A percentile compares a stretch with the other conserved stretches of the same genome.
These are phyloP conservation scores for Noccaea caerulescens DNA, from an alignment of 345 rosid genomes.

Conservation along the genomic window DNA sequence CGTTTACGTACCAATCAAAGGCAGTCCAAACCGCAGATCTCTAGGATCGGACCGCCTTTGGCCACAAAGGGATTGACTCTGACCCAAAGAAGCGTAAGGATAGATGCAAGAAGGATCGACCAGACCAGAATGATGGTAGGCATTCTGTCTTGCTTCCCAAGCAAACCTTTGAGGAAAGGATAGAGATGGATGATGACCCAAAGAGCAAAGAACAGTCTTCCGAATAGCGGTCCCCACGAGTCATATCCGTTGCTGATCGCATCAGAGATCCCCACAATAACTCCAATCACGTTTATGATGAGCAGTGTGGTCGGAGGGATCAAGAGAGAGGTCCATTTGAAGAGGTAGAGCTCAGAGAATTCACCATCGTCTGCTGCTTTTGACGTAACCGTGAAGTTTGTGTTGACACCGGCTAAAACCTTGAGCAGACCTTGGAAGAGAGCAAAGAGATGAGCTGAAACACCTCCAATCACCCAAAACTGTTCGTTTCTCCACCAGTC, in stretches of 20 bases:
- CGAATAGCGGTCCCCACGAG: slow-evolving; percentile 74
- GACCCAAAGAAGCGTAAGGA: slow-evolving; percentile 73
- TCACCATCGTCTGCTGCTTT: slow-evolving; percentile 63
- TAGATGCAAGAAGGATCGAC: slow-evolving; percentile 73
- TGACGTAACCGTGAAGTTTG: slow-evolving; percentile 70
- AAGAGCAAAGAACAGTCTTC: slow-evolving; percentile 67
- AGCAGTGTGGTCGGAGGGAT: slow-evolving; percentile 69
- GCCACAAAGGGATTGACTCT: slow-evolving; percentile 63
- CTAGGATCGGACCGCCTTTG: slow-evolving; percentile 55
- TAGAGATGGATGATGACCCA: slow-evolving; percentile 74
- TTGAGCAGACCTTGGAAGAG: slow-evolving; percentile 68
- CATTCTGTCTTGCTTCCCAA: slow-evolving; percentile 61
- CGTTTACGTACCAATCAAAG: slow-evolving; percentile 32
- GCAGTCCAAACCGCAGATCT: slow-evolving; percentile 76
- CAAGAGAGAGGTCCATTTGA: slow-evolving; percentile 69
- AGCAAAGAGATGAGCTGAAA: slow-evolving; percentile 69
- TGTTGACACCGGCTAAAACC: slow-evolving; percentile 63
- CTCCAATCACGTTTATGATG: slow-evolving; percentile 63
- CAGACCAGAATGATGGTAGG: slow-evolving; percentile 72
- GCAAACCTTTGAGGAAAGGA: slow-evolving; percentile 71
- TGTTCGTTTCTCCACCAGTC: slow-evolving; percentile 88
- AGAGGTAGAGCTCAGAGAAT: slow-evolving; percentile 56
- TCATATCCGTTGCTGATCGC: slow-evolving; percentile 70
- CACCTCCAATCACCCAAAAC: slow-evolving; percentile 76
- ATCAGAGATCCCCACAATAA: slow-evolving; percentile 59